These are phyloP conservation scores for Clarireedia monteithiana DNA, from an alignment of 2,329 filamentous ascomycete species.

Conservation along the genomic window DNA sequence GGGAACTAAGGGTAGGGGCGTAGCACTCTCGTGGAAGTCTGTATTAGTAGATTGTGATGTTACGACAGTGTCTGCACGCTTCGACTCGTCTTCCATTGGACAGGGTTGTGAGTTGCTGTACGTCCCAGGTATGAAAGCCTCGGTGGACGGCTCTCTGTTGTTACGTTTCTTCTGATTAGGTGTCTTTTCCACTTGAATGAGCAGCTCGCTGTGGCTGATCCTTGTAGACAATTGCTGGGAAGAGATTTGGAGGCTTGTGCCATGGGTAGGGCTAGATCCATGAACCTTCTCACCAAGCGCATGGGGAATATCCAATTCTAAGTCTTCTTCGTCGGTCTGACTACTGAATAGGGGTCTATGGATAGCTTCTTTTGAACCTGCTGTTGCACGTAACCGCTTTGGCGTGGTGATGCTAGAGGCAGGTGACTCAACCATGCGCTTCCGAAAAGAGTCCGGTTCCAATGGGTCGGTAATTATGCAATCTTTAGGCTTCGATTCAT, in stretches of 20 bases:
- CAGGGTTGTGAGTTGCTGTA: constrained; percentile 7
- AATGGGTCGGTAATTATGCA: background rate
- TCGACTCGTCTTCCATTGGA: background rate
- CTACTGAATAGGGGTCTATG: constrained; percentile 3
- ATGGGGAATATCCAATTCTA: constrained; percentile 20
- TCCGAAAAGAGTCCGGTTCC: background rate
- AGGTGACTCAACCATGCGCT: background rate
- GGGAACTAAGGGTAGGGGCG: too few relatives aligned
- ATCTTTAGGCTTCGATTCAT: background rate
- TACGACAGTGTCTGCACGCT: too few relatives aligned
- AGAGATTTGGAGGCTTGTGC: background rate
- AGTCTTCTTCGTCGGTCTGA: constrained; percentile 18
- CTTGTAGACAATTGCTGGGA: constrained; percentile 15
- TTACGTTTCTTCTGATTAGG: background rate
- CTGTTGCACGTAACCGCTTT: background rate
- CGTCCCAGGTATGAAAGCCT: constrained; percentile 17
- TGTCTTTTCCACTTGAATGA: constrained; percentile 24
- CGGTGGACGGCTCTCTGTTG: constrained; percentile 10
- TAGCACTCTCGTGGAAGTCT: too few relatives aligned
- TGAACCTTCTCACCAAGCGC: constrained; percentile 20
- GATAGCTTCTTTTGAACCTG: background rate
- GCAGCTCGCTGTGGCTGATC: background rate
- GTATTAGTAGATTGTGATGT: too few relatives aligned
- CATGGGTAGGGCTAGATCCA: background rate
- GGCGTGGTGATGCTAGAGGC: background rate